phyloP scores from a whole-genome alignment of 768 basidiomycete species.

The Lactarius tabidus region DNA sequence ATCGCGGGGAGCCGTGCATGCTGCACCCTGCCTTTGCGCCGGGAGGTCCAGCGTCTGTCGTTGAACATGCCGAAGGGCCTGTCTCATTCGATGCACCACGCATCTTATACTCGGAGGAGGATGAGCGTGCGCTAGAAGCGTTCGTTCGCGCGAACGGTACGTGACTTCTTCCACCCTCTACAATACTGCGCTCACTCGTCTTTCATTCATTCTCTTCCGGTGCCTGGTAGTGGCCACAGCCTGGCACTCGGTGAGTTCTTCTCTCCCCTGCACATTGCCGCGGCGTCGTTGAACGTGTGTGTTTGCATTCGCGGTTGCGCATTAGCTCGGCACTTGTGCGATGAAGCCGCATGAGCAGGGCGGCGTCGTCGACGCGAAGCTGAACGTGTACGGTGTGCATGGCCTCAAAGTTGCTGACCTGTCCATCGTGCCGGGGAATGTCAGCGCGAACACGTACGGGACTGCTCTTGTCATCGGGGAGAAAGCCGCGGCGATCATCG shows the following conservation, averaged over 20 bases:
- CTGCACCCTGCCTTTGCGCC: constrained; percentile 33
- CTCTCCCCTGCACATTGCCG: too few species aligned
- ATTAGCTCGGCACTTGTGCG: constrained; percentile 59
- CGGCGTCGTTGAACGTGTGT: neutral
- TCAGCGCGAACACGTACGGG: constrained; percentile 43
- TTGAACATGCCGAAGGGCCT: constrained; percentile 23
- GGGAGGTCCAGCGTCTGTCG: constrained; percentile 29
- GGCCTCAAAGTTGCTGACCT: constrained; percentile 54
- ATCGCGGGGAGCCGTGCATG: constrained; percentile 34
- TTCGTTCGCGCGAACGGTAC: constrained; percentile 27
- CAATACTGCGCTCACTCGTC: neutral
- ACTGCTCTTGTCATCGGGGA: constrained; percentile 49
- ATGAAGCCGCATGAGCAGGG: constrained; percentile 59
- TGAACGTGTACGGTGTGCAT: constrained; percentile 59
- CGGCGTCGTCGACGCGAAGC: constrained; percentile 58
- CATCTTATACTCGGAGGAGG: constrained; percentile 34
- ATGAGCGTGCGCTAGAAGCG: constrained; percentile 35
- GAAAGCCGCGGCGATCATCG: constrained; percentile 58
- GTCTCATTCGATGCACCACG: constrained; percentile 30
- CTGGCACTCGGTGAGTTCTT: constrained; percentile 33
- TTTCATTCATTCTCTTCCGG: neutral
- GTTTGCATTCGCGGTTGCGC: neutral
- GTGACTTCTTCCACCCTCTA: neutral
- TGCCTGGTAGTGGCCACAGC: constrained; percentile 30
- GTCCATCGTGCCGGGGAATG: constrained; percentile 39